Base-by-base conservation (phyloP, 202 grass and related monocot species). In the Carex arenaria region DNA sequence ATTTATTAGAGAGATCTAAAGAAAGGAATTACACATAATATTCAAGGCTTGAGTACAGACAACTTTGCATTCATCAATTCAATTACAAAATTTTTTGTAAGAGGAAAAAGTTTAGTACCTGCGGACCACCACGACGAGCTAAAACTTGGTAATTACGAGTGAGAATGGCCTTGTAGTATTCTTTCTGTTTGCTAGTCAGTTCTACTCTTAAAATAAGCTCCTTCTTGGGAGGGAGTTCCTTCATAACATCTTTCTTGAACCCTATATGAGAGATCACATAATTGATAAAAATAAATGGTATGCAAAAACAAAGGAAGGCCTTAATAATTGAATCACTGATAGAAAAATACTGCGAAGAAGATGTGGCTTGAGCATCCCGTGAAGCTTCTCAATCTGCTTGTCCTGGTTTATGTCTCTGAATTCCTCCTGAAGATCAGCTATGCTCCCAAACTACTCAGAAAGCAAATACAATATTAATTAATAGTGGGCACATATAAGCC, bases 191-290 rank as follows among this genome's bases (percentile, higher is more conserved):
- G 85, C 60, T 89, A 36, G 92, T 99, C 81, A 99, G 51, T 83
- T 99, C 97, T 23, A 99, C 88, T 81, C 97, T 88, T 83, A 99
- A 94, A 92, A 99, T 99, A 78, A 99, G 83, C 82, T 99, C 97
- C 82, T 99, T 99, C 86, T 99, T 99, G 12, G 97, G 97, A 85
- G 97, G 97, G 71, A 99, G 97, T 64, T 94, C 91, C 87, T 96
- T 96, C 90, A 96, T 96, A 76, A 99, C 97, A 87, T 99, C 97
- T 80, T 99, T 96, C 88, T 99, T 99, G 79, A 99, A 95, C 85
- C 97, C 97, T 99, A n/a, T 99, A n/a, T 3, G 32, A 79, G 45
- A 90, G 59, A 81, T 71, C 18, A 56, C 84, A 89, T 31, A 76
- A 71, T 79, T 52, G 32, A 83, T 74, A 82, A 51, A 72, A 73